These are phyloP conservation scores for Letharia columbiana DNA, from an alignment of 495 filamentous ascomycete genomes.

Conservation along the genomic window DNA sequence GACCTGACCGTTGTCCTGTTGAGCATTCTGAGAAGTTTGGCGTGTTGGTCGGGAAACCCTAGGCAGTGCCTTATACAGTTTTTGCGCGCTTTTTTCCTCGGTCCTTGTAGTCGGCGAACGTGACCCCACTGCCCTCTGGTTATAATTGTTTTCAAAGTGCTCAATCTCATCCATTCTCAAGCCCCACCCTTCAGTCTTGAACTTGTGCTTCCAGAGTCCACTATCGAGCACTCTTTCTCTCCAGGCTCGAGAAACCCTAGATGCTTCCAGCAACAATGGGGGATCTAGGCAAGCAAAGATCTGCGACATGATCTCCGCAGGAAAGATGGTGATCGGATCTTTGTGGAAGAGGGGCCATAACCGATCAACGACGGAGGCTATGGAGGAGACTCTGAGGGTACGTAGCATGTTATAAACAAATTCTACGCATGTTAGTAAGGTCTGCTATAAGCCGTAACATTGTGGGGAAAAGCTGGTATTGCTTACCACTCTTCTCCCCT, in stretches of 20 bases:
- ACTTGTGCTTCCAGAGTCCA: conserved; percentile 76
- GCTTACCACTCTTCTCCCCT: conserved; percentile 47
- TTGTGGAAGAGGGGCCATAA: conserved; percentile 77
- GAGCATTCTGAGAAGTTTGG: not conserved
- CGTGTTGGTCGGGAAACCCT: not conserved
- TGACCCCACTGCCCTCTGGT: conserved; percentile 36
- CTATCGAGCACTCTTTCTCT: conserved; percentile 71
- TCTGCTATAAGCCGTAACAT: conserved; percentile 4
- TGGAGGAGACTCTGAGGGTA: conserved; percentile 63
- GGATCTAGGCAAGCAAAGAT: conserved; percentile 80
- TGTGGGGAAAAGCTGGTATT: not conserved
- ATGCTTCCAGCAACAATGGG: conserved; percentile 64
- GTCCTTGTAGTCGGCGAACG: not conserved
- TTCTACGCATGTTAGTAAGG: conserved; percentile 29
- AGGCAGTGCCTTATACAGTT: not conserved
- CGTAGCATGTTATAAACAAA: conserved; percentile 52
- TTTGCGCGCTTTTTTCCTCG: not conserved
- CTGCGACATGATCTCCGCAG: conserved; percentile 79
- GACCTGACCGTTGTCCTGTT: not conserved
- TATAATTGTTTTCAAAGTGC: conserved; percentile 50
- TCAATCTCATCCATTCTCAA: conserved; percentile 57
- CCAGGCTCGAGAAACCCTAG: conserved; percentile 73
- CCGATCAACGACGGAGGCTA: conserved; percentile 67
- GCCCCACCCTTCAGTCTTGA: conserved; percentile 76
- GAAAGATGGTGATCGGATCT: conserved; percentile 78